Base-by-base conservation (phyloP, 129 eudicot genomes). In the Logfia minima region DNA sequence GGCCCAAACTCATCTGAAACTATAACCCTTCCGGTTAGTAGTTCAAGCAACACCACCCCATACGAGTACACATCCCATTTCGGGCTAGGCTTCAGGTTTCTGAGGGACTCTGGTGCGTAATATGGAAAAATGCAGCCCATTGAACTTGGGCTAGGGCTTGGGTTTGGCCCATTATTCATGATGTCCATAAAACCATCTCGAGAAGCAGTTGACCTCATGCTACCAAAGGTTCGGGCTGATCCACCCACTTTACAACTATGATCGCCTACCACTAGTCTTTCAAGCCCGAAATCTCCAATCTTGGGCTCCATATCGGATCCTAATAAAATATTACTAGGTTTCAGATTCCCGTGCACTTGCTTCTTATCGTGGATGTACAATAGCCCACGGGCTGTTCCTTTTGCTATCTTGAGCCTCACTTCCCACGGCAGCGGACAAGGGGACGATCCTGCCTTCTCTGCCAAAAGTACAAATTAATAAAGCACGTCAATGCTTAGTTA, bases 41-140 rank as follows among this genome's bases (percentile, higher is more conserved):
- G 82, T 34, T 95, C 99, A 1, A 95, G 97, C 85, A 95, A 75
- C 58, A 95, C 85, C 43, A 95, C 99, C 2, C 99, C 99, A 55
- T 83, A 95, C 0, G 99, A 86, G 84, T 85, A 95, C 32, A 89
- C 94, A 24, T 95, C 99, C 99, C 99, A 95, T 48, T 95, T 95
- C 2, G 88, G 78, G 79, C 48, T 82, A 55, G 99, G 94, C 80
- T 95, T 95, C n/a, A 95, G 83, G 76, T 84, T 95, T 16, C 95
- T 77, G 0, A 95, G 84, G 0, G 96, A 87, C 85, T 95, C 99
- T 0, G 99, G 99, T 3, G 99, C 95, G 18, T 88, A 88, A 76
- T 95, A 95, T 0, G 97, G 97, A 0, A 97, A 92, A 8, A 85
- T 68, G 67, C 88, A 73, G 52, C 89, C 89, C 18, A 89, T 45